A percentile compares a stretch with the other conserved stretches of the same genome.
Conservation (phyloP, 257 asterid species). For the Capsicum chinense region DNA sequence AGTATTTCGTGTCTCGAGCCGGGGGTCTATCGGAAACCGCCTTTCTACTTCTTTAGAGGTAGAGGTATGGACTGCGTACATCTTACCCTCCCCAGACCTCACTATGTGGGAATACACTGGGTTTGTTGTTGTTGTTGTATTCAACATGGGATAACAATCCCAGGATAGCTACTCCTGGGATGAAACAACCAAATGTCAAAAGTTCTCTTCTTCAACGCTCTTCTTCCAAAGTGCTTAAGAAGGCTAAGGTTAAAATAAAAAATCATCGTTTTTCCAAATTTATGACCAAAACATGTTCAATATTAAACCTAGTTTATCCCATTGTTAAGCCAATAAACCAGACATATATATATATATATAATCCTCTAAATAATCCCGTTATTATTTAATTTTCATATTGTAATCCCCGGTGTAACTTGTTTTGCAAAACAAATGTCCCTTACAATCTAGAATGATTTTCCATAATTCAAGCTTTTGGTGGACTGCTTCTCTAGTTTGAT, state of each 20-base stretch:
- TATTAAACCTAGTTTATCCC: background rate
- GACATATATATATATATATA: background rate
- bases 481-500: background rate
- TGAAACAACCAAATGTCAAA: background rate
- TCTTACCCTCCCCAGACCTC: too few relatives aligned
- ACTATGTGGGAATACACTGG: too few relatives aligned
- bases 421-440: background rate
- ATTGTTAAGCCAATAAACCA: constrained; percentile 9
- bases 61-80: too few relatives aligned
- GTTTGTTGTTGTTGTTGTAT: background rate
- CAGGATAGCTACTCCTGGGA: background rate
- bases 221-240: background rate
- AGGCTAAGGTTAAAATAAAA: background rate
- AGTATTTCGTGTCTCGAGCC: too few relatives aligned
- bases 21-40: too few relatives aligned
- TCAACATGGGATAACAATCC: background rate
- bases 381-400: background rate
- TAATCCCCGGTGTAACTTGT: background rate
- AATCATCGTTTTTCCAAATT: background rate
- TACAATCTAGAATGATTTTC: background rate
- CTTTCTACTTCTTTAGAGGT: too few relatives aligned
- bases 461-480: background rate
- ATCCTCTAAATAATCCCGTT: background rate
- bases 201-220: background rate
- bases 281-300: background rate